Evolutionary conservation across 1,284 basidiomycete species (phyloP).

Genomic region (Apiotrichum veenhuisii): DNA sequence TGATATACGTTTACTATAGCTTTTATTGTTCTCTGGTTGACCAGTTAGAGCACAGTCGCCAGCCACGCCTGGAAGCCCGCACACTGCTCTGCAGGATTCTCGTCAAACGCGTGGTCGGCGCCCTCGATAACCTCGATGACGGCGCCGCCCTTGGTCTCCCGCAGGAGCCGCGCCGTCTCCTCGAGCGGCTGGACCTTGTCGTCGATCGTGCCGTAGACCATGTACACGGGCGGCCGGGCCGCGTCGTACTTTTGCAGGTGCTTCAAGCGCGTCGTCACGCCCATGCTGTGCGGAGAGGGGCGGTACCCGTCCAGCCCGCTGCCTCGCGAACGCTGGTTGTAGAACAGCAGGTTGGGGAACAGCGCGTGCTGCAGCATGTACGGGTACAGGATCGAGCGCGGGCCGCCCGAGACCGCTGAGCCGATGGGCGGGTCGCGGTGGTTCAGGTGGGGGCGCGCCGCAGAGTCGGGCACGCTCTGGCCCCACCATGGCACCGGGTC

Average conservation of each 20-base stretch:
- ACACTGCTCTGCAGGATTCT: constrained; percentile 37
- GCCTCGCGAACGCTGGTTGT: constrained; percentile 37
- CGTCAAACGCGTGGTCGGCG: constrained; percentile 42
- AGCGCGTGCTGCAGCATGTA: constrained; percentile 48
- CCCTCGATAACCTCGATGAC: constrained; percentile 32
- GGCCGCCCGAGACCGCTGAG: constrained; percentile 37
- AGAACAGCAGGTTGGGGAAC: constrained; percentile 43
- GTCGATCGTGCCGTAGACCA: constrained; percentile 37
- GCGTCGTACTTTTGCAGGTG: constrained; percentile 9
- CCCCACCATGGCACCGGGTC: constrained; percentile 44
- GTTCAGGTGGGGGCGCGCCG: constrained; percentile 41
- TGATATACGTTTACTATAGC: too few relatives aligned
- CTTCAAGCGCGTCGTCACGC: constrained; percentile 33
- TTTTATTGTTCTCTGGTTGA: too few relatives aligned
- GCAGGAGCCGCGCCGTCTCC: constrained; percentile 29
- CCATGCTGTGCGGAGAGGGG: constrained; percentile 32
- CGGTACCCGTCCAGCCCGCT: constrained; percentile 36
- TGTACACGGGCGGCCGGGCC: constrained; percentile 27
- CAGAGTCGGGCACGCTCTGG: constrained; percentile 33
- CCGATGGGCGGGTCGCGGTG: constrained; percentile 37
- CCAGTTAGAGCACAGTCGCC: constrained; percentile 6
- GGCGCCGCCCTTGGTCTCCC: constrained; percentile 10
- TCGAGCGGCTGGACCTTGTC: constrained; percentile 43
- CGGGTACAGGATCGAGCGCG: constrained; percentile 42
- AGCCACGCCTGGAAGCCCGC: constrained; percentile 39